These are phyloP conservation scores for Babesia sp. DNA, from an alignment of 169 alveolate species.

Conservation along the genomic window DNA sequence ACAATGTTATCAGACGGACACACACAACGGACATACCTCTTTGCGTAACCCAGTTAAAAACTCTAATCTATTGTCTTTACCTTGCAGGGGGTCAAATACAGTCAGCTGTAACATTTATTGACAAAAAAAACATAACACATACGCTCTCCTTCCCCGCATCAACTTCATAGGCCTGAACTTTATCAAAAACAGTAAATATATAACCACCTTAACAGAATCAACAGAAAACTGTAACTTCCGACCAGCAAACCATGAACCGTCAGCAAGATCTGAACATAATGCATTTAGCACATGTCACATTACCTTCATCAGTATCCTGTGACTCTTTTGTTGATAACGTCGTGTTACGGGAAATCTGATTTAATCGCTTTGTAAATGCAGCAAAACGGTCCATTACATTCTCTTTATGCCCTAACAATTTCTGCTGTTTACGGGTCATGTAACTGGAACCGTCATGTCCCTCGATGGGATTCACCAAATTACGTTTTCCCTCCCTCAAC, in stretches of 20 bases:
- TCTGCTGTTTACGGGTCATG: conserved; percentile 47
- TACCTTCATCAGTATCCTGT: conserved; percentile 63
- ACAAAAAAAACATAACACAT: background rate
- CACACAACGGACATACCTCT: conserved; percentile 30
- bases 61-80: conserved; percentile 55
- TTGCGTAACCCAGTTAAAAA: conserved; percentile 3
- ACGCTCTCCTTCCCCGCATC: conserved; percentile 70
- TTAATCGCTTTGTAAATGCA: conserved; percentile 50
- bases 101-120: conserved; percentile 21
- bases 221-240: conserved; percentile 53
- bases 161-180: conserved; percentile 49
- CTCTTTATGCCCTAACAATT: background rate
- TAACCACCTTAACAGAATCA: conserved; percentile 50
- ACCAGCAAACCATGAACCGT: conserved; percentile 71
- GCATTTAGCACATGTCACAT: background rate
- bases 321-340: conserved; percentile 32
- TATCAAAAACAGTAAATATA: background rate
- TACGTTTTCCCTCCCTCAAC: background rate
- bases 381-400: conserved; percentile 51
- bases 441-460: conserved; percentile 23
- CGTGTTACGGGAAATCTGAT: conserved; percentile 24
- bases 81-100: conserved; percentile 60
- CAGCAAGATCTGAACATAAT: conserved; percentile 48
- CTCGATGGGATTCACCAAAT: background rate
- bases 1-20: background rate